Percentiles rank a stretch among this genome's conserved stretches.
Conservation (phyloP, 2,329 filamentous ascomycete species). For the Torrubiella hemipterigena region DNA sequence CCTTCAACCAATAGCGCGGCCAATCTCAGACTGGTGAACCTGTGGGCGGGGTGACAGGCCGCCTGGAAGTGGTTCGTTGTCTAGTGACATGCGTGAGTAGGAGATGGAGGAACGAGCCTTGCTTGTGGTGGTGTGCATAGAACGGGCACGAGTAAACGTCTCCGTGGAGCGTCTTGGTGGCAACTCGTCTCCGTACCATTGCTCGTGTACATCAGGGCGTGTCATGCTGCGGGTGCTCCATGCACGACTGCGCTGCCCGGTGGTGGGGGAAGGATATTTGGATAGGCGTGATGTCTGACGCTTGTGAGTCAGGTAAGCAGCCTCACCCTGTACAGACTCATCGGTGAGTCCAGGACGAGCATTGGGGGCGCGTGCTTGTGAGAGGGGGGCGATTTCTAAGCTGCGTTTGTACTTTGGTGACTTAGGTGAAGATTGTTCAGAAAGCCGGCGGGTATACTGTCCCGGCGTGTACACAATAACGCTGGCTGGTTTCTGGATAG, state of each 20-base stretch:
- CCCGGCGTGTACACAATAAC: slow-evolving; percentile 39
- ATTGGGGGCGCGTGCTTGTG: slow-evolving; percentile 50
- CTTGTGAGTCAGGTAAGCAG: slow-evolving; percentile 43
- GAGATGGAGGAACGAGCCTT: slow-evolving; percentile 21
- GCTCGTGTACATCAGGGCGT: slow-evolving; percentile 23
- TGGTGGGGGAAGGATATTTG: slow-evolving; percentile 31
- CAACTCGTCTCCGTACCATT: slow-evolving; percentile 23
- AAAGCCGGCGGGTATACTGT: slow-evolving; percentile 10
- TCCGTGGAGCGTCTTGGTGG: slow-evolving; percentile 21
- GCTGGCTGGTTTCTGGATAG: slow-evolving; percentile 34
- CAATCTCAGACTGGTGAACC: slow-evolving; percentile 35
- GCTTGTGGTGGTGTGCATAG: slow-evolving; percentile 8
- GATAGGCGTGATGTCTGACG: slow-evolving; percentile 41
- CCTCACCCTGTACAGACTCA: slow-evolving; percentile 46
- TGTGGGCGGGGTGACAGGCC: slow-evolving; percentile 38
- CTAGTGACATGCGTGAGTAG: slow-evolving; percentile 29
- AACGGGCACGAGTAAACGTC: slow-evolving; percentile 9
- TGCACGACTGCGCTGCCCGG: slow-evolving; percentile 23
- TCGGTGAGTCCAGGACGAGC: slow-evolving; percentile 51
- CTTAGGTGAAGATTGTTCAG: slow-evolving; percentile 14
- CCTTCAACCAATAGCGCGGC: slow-evolving; percentile 40
- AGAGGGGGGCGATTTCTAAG: slow-evolving; percentile 36
- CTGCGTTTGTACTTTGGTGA: slow-evolving; percentile 26
- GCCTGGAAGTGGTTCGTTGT: slow-evolving; percentile 30
- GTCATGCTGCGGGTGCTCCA: slow-evolving; percentile 32